Percentiles rank a stretch among this genome's conserved stretches.
Conservation (phyloP, 441 rosid species). For the Adansonia grandidieri region DNA sequence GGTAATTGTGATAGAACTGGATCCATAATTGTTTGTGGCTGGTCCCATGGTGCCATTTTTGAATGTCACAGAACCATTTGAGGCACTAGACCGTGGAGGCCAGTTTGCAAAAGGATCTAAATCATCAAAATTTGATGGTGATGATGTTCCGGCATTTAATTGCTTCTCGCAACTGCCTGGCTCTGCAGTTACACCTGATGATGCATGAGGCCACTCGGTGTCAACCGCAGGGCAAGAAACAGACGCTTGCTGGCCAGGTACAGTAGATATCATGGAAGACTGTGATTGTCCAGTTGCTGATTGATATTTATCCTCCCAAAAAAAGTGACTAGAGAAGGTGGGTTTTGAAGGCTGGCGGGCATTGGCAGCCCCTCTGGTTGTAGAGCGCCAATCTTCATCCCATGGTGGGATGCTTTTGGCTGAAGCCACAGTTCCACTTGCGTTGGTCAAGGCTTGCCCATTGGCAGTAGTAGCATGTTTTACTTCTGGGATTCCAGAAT, state of each 20-base stretch:
- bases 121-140: conserved; percentile 61
- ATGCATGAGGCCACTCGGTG: conserved; percentile 80
- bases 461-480: conserved; percentile 46
- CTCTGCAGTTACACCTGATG: conserved; percentile 43
- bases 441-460: conserved; percentile 50
- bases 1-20: conserved; percentile 37
- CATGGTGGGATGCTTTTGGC: conserved; percentile 58
- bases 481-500: conserved; percentile 64
- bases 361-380: conserved; percentile 41
- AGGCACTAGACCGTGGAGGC: conserved; percentile 63
- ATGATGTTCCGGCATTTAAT: conserved; percentile 43
- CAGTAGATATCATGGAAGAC: conserved; percentile 39
- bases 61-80: conserved; percentile 38
- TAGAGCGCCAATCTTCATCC: conserved; percentile 92
- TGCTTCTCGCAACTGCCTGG: conserved; percentile 43
- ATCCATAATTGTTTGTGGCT: conserved; percentile 33
- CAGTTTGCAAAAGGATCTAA: conserved; percentile 87
- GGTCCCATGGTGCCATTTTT: conserved; percentile 42
- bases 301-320: conserved; percentile 45
- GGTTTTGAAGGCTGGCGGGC: conserved; percentile 40
- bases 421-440: conserved; percentile 51
- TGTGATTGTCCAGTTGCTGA: conserved; percentile 48
- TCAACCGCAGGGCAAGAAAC: conserved; percentile 71
- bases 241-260: conserved; percentile 47
- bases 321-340: conserved; percentile 25